A percentile compares a stretch with the other conserved stretches of the same genome.
Evolutionary conservation across 2,329 filamentous ascomycete species (phyloP).

Genomic region (Neobulgaria alba): DNA sequence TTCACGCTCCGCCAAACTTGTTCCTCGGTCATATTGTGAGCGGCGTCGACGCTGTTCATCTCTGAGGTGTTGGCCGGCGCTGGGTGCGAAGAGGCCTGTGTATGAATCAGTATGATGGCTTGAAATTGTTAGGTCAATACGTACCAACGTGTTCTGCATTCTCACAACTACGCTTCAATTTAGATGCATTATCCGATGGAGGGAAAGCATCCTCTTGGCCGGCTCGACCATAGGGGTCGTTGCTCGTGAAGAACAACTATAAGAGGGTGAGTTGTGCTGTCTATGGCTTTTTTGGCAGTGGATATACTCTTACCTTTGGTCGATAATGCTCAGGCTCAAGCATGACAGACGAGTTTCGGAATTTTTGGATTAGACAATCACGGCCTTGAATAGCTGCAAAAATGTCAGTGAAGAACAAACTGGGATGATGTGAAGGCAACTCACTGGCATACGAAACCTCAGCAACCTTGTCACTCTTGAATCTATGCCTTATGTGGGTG

Average conservation of each 20-base stretch:
- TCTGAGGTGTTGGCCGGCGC: constrained; percentile 62
- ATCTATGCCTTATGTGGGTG: constrained; percentile 52
- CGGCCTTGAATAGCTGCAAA: constrained; percentile 75
- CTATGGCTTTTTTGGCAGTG: too few relatives aligned
- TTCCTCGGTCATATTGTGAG: constrained; percentile 77
- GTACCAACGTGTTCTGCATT: constrained; percentile 77
- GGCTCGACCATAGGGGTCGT: constrained; percentile 48
- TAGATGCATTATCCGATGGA: constrained; percentile 71
- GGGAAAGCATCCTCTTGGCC: constrained; percentile 72
- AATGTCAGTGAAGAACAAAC: constrained; percentile 22
- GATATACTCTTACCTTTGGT: constrained; percentile 73
- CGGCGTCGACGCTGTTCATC: constrained; percentile 64
- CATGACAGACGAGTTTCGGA: constrained; percentile 96
- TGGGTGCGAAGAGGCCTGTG: constrained; percentile 70
- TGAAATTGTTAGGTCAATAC: constrained; percentile 28
- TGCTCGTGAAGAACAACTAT: constrained; percentile 46
- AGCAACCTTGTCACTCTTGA: constrained; percentile 74
- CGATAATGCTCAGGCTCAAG: constrained; percentile 72
- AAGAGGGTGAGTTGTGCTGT: constrained; percentile 29
- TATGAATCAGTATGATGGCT: constrained; percentile 5
- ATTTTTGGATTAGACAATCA: constrained; percentile 87
- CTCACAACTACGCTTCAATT: constrained; percentile 79
- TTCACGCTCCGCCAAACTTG: constrained; percentile 49
- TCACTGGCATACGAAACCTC: constrained; percentile 93
- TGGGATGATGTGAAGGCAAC: constrained; percentile 28